Conservation (phyloP, 495 filamentous ascomycete genomes). For the Penicillium tannophilum region DNA sequence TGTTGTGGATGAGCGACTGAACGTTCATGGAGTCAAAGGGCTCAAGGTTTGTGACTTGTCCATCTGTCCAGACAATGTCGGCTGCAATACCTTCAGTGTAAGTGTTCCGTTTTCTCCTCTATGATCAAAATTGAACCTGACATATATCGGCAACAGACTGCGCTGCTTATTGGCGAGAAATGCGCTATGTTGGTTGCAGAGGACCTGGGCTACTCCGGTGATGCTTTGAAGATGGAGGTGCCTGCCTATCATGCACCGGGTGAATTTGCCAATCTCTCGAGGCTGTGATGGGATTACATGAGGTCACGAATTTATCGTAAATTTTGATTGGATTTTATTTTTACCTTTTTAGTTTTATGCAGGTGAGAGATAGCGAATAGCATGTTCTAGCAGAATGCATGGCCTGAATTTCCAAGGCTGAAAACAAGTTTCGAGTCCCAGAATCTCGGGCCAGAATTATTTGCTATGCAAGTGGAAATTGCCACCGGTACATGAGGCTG, state of each 20-base stretch:
- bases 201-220: conserved; percentile 74
- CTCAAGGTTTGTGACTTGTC: conserved; percentile 81
- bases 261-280: conserved; percentile 37
- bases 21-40: conserved; percentile 77
- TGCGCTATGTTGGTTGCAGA: conserved; percentile 70
- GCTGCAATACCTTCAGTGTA: conserved; percentile 70
- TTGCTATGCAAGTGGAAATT: too few species aligned
- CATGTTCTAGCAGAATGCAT: background rate
- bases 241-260: conserved; percentile 62
- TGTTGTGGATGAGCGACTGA: conserved; percentile 77
- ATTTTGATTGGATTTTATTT: background rate
- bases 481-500: too few species aligned
- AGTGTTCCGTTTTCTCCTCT: conserved; percentile 7
- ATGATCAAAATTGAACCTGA: background rate
- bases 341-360: background rate
- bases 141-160: conserved; percentile 49
- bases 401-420: background rate
- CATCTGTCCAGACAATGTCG: conserved; percentile 82
- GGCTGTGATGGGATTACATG: conserved; percentile 18
- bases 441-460: too few species aligned
- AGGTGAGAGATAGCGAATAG: background rate
- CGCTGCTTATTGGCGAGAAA: conserved; percentile 84
- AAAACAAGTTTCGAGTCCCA: too few species aligned
- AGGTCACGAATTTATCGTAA: background rate
- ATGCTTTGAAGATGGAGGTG: conserved; percentile 76